These are phyloP conservation scores for Mangifera indica DNA, from an alignment of 345 rosid species.

Conservation along the genomic window DNA sequence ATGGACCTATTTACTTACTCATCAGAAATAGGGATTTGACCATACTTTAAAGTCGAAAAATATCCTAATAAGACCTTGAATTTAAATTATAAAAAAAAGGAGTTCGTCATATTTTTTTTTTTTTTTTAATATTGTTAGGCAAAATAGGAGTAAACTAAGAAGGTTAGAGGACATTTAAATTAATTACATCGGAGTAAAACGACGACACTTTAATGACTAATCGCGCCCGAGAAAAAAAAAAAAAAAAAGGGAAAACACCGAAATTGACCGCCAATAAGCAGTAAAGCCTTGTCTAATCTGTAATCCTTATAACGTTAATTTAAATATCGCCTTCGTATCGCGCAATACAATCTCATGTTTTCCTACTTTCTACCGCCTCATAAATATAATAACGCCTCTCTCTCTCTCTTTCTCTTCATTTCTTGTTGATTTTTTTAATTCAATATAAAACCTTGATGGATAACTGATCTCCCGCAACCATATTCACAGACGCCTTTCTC, in stretches of 20 bases:
- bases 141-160: too few relatives aligned
- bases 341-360: neutral
- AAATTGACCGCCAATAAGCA: neutral
- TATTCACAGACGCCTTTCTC: constrained; percentile 26
- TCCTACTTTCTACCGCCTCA: constrained; percentile 4
- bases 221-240: neutral
- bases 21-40: too few relatives aligned
- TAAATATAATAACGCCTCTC: neutral
- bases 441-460: constrained; percentile 12
- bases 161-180: too few relatives aligned
- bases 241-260: neutral
- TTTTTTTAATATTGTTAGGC: too few relatives aligned
- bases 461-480: constrained; percentile 37
- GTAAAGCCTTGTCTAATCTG: neutral
- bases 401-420: too few relatives aligned
- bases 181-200: too few relatives aligned
- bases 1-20: too few relatives aligned
- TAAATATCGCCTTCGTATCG: neutral
- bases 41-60: too few relatives aligned
- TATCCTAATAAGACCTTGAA: too few relatives aligned
- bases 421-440: neutral
- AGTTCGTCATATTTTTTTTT: too few relatives aligned
- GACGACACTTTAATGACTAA: neutral
- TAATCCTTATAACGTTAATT: neutral
- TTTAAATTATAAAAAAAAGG: too few relatives aligned